These are phyloP conservation scores for Naganishia albida DNA, from an alignment of 1,284 basidiomycete species.

Conservation along the genomic window DNA sequence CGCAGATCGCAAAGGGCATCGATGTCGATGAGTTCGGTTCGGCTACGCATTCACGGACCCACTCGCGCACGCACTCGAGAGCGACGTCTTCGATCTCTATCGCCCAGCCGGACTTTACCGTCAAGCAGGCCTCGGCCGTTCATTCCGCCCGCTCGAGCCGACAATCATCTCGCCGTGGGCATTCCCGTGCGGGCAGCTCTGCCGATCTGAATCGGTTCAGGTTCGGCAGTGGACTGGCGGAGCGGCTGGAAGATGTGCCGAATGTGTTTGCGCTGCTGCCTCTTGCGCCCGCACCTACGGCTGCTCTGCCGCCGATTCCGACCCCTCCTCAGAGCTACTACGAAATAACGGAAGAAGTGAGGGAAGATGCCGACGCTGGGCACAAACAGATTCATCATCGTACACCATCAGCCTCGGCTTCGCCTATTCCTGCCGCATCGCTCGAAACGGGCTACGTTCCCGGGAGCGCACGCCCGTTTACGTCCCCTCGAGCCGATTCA, in stretches of 20 bases:
- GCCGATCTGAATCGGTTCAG: conserved; percentile 7
- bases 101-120: conserved; percentile 3
- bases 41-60: not conserved
- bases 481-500: not conserved
- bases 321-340: not conserved
- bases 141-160: conserved; percentile 6
- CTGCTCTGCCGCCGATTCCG: conserved; percentile 6
- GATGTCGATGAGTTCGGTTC: not conserved
- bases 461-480: conserved; percentile 12
- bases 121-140: not conserved
- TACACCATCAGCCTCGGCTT: conserved; percentile 20
- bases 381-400: conserved; percentile 1
- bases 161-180: conserved; percentile 10
- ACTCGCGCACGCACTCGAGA: conserved; percentile 9
- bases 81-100: conserved; percentile 3
- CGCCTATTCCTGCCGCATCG: conserved; percentile 4
- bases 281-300: not conserved
- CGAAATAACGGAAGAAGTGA: not conserved
- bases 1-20: conserved; percentile 19
- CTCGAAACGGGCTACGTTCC: conserved; percentile 23
- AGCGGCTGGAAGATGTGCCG: not conserved
- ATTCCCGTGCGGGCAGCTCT: conserved; percentile 12
- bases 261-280: not conserved
- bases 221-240: conserved; percentile 13
- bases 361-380: not conserved